phyloP scores from a whole-genome alignment of 495 filamentous ascomycete species.

The Hypoxylon lenormandii region DNA sequence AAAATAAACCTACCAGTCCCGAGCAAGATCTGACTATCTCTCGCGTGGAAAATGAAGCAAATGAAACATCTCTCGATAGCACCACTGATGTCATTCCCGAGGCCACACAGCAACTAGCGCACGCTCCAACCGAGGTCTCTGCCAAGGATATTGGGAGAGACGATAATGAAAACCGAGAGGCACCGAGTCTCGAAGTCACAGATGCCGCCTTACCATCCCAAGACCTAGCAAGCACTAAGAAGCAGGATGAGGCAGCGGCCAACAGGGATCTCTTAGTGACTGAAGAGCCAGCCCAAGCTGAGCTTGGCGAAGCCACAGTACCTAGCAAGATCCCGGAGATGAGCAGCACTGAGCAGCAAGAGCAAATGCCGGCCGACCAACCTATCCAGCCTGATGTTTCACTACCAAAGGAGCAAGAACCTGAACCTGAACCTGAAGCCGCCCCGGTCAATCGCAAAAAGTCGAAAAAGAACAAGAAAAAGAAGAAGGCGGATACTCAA shows the following conservation, averaged over 20 bases:
- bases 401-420: conserved; percentile 28
- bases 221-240: conserved; percentile 30
- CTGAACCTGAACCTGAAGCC: conserved; percentile 25
- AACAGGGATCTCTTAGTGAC: conserved; percentile 8
- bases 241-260: conserved; percentile 23
- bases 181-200: conserved; percentile 10
- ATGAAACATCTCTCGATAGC: conserved; percentile 13
- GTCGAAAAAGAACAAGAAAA: conserved; percentile 49
- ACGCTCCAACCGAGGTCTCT: conserved; percentile 17
- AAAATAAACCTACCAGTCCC: neutral
- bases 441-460: conserved; percentile 36
- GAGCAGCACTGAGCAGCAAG: conserved; percentile 53
- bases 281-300: conserved; percentile 22
- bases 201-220: conserved; percentile 29
- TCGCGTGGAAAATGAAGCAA: conserved; percentile 12
- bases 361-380: conserved; percentile 24
- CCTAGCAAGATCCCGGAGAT: conserved; percentile 25
- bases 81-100: conserved; percentile 3
- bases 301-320: conserved; percentile 8
- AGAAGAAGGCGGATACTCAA: conserved; percentile 50
- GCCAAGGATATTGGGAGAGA: conserved; percentile 53
- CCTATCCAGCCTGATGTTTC: conserved; percentile 17
- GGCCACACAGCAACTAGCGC: conserved; percentile 29
- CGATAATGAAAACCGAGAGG: conserved; percentile 54
- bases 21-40: conserved; percentile 11